phyloP scores from a whole-genome alignment of 805 yeast species.

The Candida caryicola region DNA sequence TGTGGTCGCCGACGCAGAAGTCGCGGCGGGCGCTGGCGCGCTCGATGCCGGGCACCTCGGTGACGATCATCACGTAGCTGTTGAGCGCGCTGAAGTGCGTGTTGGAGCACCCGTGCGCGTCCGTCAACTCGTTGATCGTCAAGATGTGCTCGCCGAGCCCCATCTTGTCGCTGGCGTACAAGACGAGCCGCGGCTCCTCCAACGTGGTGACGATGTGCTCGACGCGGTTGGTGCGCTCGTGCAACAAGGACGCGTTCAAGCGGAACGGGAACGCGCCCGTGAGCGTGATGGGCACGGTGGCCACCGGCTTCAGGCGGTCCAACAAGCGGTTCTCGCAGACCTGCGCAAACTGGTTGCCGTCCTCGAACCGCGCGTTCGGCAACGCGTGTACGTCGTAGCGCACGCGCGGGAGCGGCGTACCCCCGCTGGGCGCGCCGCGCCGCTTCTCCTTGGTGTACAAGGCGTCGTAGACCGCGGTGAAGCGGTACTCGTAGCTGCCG shows the following conservation, averaged over 20 bases:
- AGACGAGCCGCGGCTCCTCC: slow-evolving; percentile 17
- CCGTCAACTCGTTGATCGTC: slow-evolving; percentile 55
- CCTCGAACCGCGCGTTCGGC: slow-evolving; percentile 58
- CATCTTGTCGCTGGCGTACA: slow-evolving; percentile 43
- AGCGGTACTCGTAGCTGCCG: slow-evolving; percentile 62
- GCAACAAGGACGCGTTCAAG: slow-evolving; percentile 55
- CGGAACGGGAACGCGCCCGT: slow-evolving; percentile 62
- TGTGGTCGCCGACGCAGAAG: slow-evolving; percentile 91
- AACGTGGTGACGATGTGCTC: slow-evolving; percentile 48
- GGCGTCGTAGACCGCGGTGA: slow-evolving; percentile 64
- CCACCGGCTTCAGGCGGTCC: slow-evolving; percentile 20
- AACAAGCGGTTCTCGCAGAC: slow-evolving; percentile 39
- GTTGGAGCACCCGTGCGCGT: slow-evolving; percentile 66
- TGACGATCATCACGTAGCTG: slow-evolving; percentile 54
- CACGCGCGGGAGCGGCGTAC: slow-evolving; percentile 21
- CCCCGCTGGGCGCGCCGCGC: slow-evolving; percentile 3
- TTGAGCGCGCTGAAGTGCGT: slow-evolving; percentile 38
- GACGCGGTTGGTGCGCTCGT: slow-evolving; percentile 55
- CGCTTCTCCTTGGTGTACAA: slow-evolving; percentile 46
- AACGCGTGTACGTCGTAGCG: slow-evolving; percentile 49
- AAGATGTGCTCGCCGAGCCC: slow-evolving; percentile 71
- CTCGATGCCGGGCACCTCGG: slow-evolving; percentile 72
- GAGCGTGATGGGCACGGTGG: slow-evolving; percentile 50
- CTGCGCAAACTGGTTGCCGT: slow-evolving; percentile 47
- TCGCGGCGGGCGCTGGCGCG: slow-evolving; percentile 31